phyloP scores from a whole-genome alignment of 352 stramenopile genomes.

The Phytophthora lateralis region DNA sequence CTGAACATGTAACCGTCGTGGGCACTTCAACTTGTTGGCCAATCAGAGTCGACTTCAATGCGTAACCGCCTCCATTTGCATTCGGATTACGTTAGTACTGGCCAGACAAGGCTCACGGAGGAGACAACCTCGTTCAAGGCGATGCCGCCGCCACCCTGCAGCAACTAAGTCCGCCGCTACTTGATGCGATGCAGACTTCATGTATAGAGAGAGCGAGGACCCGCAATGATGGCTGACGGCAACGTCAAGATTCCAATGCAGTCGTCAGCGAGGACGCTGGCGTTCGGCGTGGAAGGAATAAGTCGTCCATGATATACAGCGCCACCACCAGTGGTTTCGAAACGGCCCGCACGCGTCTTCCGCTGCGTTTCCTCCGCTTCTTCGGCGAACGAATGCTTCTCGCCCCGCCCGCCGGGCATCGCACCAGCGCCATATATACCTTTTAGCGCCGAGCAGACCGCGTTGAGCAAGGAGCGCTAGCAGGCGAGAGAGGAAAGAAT shows the following conservation, averaged over 20 bases:
- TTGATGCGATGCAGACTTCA: background rate
- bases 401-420: background rate
- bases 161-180: too few species aligned
- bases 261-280: constrained; percentile 15
- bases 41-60: constrained; percentile 27
- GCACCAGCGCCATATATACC: constrained; percentile 19
- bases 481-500: background rate
- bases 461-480: background rate
- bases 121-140: background rate
- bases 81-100: background rate
- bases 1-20: constrained; percentile 21
- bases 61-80: constrained; percentile 13
- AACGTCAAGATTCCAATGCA: constrained; percentile 13
- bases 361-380: constrained; percentile 5
- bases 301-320: background rate
- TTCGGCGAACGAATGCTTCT: constrained; percentile 9
- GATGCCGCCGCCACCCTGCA: too few species aligned
- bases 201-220: background rate
- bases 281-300: constrained; percentile 14
- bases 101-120: background rate
- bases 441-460: constrained; percentile 19
- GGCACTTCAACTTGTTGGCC: constrained; percentile 26
- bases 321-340: constrained; percentile 15
- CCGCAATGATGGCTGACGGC: background rate
- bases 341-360: constrained; percentile 18